Evolutionary conservation across 2,329 filamentous ascomycete genomes (phyloP).

Genomic region (Curvularia verruculosa): DNA sequence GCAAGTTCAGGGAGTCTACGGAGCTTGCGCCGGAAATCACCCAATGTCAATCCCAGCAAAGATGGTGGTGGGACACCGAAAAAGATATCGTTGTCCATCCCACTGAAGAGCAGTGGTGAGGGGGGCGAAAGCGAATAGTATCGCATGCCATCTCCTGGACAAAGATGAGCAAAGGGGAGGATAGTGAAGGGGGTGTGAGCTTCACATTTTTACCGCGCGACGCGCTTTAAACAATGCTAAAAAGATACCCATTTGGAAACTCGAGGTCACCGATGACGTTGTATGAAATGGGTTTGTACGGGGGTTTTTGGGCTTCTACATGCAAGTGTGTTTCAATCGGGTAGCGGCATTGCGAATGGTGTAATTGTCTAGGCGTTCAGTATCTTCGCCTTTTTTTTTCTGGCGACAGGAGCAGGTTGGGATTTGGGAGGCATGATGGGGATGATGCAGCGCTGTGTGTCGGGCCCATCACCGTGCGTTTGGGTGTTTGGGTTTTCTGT

Average conservation of each 20-base stretch:
- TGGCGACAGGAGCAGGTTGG: slow-evolving; percentile 14
- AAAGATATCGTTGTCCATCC: slow-evolving; percentile 50
- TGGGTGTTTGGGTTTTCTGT: slow-evolving; percentile 24
- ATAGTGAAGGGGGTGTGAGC: slow-evolving; percentile 20
- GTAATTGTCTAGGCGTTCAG: slow-evolving; percentile 34
- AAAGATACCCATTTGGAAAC: slow-evolving; percentile 46
- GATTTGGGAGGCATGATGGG: slow-evolving; percentile 20
- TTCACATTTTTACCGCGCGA: slow-evolving; percentile 33
- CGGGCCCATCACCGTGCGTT: slow-evolving; percentile 18
- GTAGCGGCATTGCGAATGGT: slow-evolving; percentile 37
- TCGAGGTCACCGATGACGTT: slow-evolving; percentile 33
- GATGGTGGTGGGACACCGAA: slow-evolving; percentile 49
- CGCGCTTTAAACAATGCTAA: slow-evolving; percentile 34
- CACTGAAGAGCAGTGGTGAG: slow-evolving; percentile 47
- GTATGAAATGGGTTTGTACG: slow-evolving; percentile 41
- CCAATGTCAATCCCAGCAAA: slow-evolving; percentile 51
- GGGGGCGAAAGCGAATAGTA: slow-evolving; percentile 40
- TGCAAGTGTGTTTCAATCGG: slow-evolving; percentile 25
- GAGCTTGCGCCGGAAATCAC: slow-evolving; percentile 52
- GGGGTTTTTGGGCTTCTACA: slow-evolving; percentile 24
- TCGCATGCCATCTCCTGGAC: slow-evolving; percentile 1
- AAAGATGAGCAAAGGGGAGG: slow-evolving; percentile 10
- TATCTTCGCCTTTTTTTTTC: slow-evolving; percentile 16
- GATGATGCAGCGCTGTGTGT: slow-evolving; percentile 19
- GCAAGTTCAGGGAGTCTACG: slow-evolving; percentile 42